Percentiles rank a stretch among this genome's conserved stretches.
phyloP scores from a whole-genome alignment of 306 rosid species.

The Citrullus colocynthis region DNA sequence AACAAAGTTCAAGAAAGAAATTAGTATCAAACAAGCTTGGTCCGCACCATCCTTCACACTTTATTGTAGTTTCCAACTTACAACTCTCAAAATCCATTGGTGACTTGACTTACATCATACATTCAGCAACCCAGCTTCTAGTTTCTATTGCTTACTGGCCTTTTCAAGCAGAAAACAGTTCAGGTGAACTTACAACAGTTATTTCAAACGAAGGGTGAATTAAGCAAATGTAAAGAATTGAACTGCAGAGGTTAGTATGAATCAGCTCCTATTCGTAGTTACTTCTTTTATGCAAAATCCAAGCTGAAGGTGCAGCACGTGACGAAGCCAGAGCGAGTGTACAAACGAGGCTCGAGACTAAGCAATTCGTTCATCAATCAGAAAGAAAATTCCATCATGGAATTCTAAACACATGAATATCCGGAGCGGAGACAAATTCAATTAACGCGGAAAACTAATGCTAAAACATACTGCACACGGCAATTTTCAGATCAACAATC shows the following conservation, averaged over 20 bases:
- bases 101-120: not conserved
- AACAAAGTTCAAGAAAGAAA: not conserved
- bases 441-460: constrained; percentile 16
- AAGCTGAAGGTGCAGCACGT: not conserved
- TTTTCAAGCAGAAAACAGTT: not conserved
- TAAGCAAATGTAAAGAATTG: not conserved
- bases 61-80: not conserved
- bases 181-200: not conserved
- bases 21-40: not conserved
- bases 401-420: constrained; percentile 15
- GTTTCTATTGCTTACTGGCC: not conserved
- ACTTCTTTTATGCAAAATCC: not conserved
- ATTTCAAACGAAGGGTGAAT: not conserved
- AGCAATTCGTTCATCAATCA: not conserved
- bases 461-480: constrained; percentile 14
- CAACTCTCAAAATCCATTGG: not conserved
- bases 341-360: not conserved
- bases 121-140: not conserved
- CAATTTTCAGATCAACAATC: constrained; percentile 53
- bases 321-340: not conserved
- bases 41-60: not conserved
- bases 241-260: not conserved
- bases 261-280: not conserved
- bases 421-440: not conserved
- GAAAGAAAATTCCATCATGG: not conserved